These are phyloP conservation scores for Leccinum pachyderme DNA, from an alignment of 1,284 basidiomycete species.

Conservation along the genomic window DNA sequence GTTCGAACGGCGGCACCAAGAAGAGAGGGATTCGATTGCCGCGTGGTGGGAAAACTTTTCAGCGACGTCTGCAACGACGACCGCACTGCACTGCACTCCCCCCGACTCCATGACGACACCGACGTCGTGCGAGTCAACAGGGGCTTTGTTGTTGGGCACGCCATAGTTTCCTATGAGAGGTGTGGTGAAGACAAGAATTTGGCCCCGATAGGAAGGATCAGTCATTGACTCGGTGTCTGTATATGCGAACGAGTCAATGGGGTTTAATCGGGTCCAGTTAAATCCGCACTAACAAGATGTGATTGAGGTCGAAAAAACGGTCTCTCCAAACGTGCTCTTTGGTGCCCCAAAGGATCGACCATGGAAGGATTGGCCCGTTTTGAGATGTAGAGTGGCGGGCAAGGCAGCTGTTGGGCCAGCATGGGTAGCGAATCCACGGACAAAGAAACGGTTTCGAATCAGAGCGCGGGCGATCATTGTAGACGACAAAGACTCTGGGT, in stretches of 20 bases:
- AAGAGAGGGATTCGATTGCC: slow-evolving; percentile 89
- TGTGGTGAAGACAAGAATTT: slow-evolving; percentile 97
- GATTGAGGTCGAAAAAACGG: slow-evolving; percentile 98
- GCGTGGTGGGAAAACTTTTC: slow-evolving; percentile 94
- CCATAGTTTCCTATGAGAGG: slow-evolving; percentile 99
- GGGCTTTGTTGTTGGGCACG: slow-evolving; percentile 81
- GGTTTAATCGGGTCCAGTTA: neutral
- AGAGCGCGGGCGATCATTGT: slow-evolving; percentile 59
- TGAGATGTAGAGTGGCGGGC: slow-evolving; percentile 90
- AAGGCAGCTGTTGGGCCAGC: slow-evolving; percentile 45
- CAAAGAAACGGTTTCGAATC: slow-evolving; percentile 47
- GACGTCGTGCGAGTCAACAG: slow-evolving; percentile 77
- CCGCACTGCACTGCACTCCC: slow-evolving; percentile 87
- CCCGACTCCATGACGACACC: slow-evolving; percentile 91
- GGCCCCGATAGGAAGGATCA: slow-evolving; percentile 96
- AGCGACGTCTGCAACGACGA: slow-evolving; percentile 94
- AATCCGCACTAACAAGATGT: slow-evolving; percentile 76
- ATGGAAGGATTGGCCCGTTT: slow-evolving; percentile 89
- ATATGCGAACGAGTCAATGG: slow-evolving; percentile 12
- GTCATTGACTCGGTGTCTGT: slow-evolving; percentile 99
- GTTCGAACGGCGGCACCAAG: slow-evolving; percentile 90
- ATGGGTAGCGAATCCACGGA: slow-evolving; percentile 66
- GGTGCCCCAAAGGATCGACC: slow-evolving; percentile 91
- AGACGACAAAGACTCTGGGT: slow-evolving; percentile 2
- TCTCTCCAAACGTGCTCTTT: slow-evolving; percentile 91